Evolutionary conservation across 495 filamentous ascomycete genomes (phyloP).

Genomic region (Aspergillus olivimuriae): DNA sequence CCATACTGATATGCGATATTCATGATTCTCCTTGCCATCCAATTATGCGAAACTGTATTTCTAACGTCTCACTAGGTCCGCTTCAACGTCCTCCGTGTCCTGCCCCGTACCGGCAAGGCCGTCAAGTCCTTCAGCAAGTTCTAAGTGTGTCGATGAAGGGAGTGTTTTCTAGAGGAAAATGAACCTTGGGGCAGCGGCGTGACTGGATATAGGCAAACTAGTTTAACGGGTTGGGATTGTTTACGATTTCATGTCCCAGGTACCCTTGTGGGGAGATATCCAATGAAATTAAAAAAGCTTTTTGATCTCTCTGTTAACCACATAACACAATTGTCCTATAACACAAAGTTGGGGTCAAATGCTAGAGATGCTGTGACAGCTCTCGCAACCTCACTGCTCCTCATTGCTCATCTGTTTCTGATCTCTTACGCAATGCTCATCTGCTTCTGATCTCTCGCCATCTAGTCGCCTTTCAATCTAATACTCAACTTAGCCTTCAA

Average conservation of each 20-base stretch:
- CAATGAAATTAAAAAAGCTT: conserved; percentile 43
- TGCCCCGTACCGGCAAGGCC: conserved; percentile 90
- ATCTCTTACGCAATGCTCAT: too few relatives aligned
- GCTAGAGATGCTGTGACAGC: too few relatives aligned
- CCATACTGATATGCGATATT: too few relatives aligned
- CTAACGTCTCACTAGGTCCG: conserved; percentile 61
- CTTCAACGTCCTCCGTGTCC: conserved; percentile 98
- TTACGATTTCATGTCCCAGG: conserved; percentile 45
- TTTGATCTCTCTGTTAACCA: conserved; percentile 33
- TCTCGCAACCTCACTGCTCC: too few relatives aligned
- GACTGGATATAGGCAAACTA: conserved; percentile 38
- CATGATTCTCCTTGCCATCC: background rate
- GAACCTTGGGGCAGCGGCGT: conserved; percentile 39
- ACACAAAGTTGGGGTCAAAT: too few relatives aligned
- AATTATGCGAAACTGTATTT: too few relatives aligned
- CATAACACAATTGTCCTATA: too few relatives aligned
- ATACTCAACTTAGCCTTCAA: too few relatives aligned
- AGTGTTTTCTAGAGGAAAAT: conserved; percentile 33
- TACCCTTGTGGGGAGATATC: conserved; percentile 45
- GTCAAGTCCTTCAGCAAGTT: conserved; percentile 99
- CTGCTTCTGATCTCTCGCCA: too few relatives aligned
- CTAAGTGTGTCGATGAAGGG: conserved; percentile 50
- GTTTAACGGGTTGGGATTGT: conserved; percentile 42
- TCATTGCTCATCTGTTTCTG: too few relatives aligned
- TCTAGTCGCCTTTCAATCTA: too few relatives aligned